Base-by-base conservation (phyloP, 139 green algal species). In the Picochlorum sp. region DNA sequence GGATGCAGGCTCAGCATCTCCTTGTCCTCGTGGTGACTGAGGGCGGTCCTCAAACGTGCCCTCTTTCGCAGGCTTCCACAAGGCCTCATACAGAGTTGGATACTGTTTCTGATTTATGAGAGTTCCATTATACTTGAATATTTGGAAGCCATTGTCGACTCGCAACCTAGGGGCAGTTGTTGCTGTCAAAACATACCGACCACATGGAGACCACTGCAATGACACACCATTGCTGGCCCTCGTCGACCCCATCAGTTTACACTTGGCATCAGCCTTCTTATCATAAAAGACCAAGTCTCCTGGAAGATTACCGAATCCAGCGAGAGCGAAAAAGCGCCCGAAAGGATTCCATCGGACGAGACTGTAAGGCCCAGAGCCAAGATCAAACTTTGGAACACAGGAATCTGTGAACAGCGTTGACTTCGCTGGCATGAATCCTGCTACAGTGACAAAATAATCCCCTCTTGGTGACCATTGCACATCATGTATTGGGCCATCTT, bases 401-500 rank as follows among this genome's bases (percentile, higher is more conserved):
- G 78, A 78, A 24, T 75, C 65, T 57, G 87, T 77, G 74, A 93
- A 95, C 9, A 98, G 66, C 3, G 81, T 90, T 24, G 79, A 75
- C 72, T 94, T 88, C 15, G 88, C 77, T 38, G 85, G 83, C 83
- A 91, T 89, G 73, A 80, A 85, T 49, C 70, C 67, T 13, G 73
- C 73, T 21, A 83, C 66, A 41, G 66, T 79, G 0, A 87, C 68
- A 71, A 98, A 98, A 51, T 77, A 81, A 60, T 90, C 77, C 6
- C 92, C 91, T 4, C 62, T 62, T 0, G 92, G 88, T 1, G 80
- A 85, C 92, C 92, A 98, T 77, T 95, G 78, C 61, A 95, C 86
- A 65, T 97, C 92, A 71, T 98, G 91, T 30, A 98, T 82, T 4
- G 92, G 90, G 7, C 93, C 93, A 26, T 98, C 90, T 78, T 85